Conservation (phyloP, 192 early-diverging fungal genomes). For the Coemansia sp. region DNA sequence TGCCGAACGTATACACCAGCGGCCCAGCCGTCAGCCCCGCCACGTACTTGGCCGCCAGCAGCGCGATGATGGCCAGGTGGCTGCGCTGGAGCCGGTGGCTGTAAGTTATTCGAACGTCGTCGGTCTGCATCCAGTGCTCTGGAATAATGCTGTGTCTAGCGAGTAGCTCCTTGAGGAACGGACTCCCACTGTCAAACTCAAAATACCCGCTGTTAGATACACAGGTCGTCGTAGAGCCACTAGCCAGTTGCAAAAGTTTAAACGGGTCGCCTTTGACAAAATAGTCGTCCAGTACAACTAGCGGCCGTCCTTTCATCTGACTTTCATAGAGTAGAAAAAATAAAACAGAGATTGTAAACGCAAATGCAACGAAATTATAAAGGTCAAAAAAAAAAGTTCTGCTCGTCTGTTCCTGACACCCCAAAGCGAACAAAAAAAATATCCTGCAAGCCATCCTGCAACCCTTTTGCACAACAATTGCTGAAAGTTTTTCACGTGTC, state of each 20-base stretch:
- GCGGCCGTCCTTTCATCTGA: constrained; percentile 34
- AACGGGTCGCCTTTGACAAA: constrained; percentile 42
- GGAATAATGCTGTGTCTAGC: constrained; percentile 23
- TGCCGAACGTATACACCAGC: constrained; percentile 38
- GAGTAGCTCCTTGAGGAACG: constrained; percentile 31
- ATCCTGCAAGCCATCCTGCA: neutral
- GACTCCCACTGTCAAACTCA: constrained; percentile 30
- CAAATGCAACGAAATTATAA: neutral
- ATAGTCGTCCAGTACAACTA: constrained; percentile 47
- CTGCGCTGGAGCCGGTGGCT: constrained; percentile 42
- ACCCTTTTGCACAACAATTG: neutral
- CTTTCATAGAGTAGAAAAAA: neutral
- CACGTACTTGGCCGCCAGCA: constrained; percentile 27
- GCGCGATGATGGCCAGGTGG: constrained; percentile 34
- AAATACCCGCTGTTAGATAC: constrained; percentile 26
- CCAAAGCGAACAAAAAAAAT: neutral
- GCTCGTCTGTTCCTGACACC: neutral
- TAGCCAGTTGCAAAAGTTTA: constrained; percentile 15
- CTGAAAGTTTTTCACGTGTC: neutral
- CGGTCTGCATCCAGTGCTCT: constrained; percentile 30
- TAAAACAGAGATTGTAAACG: neutral
- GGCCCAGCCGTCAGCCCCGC: constrained; percentile 39
- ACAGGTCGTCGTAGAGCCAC: constrained; percentile 14
- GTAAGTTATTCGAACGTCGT: constrained; percentile 44
- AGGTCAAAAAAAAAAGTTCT: neutral